Conservation (phyloP, 176 grass and related monocot genomes). For the Themeda triandra region DNA sequence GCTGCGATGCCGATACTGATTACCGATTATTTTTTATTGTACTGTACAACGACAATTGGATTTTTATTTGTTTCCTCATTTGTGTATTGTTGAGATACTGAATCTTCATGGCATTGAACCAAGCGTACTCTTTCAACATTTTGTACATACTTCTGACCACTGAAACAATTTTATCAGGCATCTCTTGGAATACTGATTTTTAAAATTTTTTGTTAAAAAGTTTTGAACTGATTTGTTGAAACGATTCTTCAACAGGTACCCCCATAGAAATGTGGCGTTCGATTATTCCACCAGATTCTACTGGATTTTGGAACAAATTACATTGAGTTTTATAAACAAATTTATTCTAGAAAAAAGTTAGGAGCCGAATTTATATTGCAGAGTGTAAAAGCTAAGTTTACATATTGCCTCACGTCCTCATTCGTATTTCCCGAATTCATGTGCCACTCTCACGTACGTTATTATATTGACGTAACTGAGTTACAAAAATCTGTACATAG, state of each 20-base stretch:
- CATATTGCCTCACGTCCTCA: not conserved
- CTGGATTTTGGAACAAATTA: not conserved
- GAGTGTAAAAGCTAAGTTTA: not conserved
- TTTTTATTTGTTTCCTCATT: slow-evolving; percentile 24
- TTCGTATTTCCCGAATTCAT: too few relatives aligned
- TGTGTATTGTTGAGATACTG: slow-evolving; percentile 13
- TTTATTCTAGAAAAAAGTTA: not conserved
- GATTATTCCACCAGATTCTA: not conserved
- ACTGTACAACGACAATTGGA: slow-evolving; percentile 30
- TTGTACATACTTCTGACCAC: not conserved
- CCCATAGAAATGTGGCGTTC: not conserved
- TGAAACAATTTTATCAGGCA: not conserved
- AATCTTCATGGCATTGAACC: not conserved
- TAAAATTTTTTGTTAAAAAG: not conserved
- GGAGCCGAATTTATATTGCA: not conserved
- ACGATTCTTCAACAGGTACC: not conserved
- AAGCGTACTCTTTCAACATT: not conserved
- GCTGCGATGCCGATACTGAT: slow-evolving; percentile 13
- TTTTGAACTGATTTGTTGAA: not conserved
- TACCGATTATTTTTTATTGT: slow-evolving; percentile 42
- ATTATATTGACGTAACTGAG: not conserved
- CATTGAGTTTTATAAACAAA: not conserved
- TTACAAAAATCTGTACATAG: not conserved
- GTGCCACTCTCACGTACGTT: too few relatives aligned
- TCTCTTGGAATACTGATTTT: not conserved